phyloP scores from a whole-genome alignment of 192 early-diverging fungal species.

The Podila clonocystis region DNA sequence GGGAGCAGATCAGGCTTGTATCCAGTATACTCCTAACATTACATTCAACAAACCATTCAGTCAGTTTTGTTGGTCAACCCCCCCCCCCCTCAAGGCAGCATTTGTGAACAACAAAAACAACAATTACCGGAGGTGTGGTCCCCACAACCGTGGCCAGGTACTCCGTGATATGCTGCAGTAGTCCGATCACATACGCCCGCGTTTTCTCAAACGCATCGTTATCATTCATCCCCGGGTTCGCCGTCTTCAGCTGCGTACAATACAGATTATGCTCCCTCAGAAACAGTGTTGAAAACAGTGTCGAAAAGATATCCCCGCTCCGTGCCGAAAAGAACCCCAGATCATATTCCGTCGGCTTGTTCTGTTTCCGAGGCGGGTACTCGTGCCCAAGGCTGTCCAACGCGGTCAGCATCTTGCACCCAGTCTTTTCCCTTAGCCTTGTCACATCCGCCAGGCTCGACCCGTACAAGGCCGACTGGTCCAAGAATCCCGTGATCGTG shows the following conservation, averaged over 20 bases:
- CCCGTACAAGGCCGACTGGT: neutral
- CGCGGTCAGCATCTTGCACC: neutral
- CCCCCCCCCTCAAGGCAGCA: too few species aligned
- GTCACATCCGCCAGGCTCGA: neutral
- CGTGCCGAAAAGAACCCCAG: neutral
- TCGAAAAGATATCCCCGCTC: conserved; percentile 1
- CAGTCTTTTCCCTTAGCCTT: neutral
- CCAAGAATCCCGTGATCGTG: neutral
- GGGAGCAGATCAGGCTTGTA: neutral
- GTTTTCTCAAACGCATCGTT: neutral
- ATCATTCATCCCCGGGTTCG: neutral
- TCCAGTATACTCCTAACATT: neutral
- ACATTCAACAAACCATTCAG: too few species aligned
- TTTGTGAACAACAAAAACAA: neutral
- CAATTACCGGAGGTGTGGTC: neutral
- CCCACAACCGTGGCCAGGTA: neutral
- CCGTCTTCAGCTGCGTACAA: neutral
- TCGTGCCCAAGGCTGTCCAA: neutral
- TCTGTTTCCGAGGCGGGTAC: neutral
- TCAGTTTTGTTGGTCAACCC: too few species aligned
- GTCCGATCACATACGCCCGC: neutral
- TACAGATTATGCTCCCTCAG: neutral
- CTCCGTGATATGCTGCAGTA: conserved; percentile 8
- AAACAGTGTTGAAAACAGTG: conserved; percentile 2
- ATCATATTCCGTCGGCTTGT: neutral